Evolutionary conservation across 2,329 filamentous ascomycete species (phyloP).

Genomic region (Phialocephala sp.): DNA sequence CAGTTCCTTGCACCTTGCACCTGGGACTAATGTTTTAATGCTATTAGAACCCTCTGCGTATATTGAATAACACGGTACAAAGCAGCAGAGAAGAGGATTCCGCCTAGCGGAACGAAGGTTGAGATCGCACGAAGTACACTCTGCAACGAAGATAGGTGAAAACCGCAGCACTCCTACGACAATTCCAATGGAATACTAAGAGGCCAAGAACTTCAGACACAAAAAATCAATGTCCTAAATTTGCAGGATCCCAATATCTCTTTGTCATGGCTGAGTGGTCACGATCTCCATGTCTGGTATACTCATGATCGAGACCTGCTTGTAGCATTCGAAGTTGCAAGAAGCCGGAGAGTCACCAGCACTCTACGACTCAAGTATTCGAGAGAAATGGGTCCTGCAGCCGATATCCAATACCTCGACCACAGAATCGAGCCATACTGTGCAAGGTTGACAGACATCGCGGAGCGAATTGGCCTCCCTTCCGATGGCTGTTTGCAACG

Average conservation of each 20-base stretch:
- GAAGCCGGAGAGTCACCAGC: neutral
- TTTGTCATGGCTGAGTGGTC: slow-evolving; percentile 8
- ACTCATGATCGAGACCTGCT: neutral
- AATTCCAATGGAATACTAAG: neutral
- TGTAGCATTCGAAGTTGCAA: slow-evolving; percentile 6
- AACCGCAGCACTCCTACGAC: neutral
- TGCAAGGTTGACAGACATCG: neutral
- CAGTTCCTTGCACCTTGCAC: neutral
- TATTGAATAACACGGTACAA: neutral
- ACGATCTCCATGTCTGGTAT: neutral
- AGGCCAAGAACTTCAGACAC: neutral
- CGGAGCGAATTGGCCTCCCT: neutral
- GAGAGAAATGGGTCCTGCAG: neutral
- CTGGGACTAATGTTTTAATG: neutral
- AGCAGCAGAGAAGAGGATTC: neutral
- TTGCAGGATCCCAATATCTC: neutral
- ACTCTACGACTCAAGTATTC: neutral
- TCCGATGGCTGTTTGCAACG: neutral
- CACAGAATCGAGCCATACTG: neutral
- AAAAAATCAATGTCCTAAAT: neutral
- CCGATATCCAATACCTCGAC: neutral
- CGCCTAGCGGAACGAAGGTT: neutral
- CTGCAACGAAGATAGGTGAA: neutral
- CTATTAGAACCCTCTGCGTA: too few relatives aligned
- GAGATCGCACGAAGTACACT: neutral